Base-by-base conservation (phyloP, 2,329 filamentous ascomycete genomes). In the Fusarium gaditjirri region DNA sequence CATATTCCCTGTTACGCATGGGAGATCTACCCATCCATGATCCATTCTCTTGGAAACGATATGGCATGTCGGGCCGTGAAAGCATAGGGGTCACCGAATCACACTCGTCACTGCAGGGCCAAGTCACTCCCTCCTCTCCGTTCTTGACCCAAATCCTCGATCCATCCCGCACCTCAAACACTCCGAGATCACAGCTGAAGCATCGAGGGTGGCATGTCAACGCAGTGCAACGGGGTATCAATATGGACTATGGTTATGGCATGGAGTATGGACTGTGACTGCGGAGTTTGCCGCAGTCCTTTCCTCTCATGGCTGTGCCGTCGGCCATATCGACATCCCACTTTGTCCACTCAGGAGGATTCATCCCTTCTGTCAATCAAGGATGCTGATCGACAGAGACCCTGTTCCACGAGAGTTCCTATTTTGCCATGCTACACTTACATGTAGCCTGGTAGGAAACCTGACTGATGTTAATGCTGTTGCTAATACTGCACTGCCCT, bases 1-100 rank as follows among this genome's bases (percentile, higher is more conserved):
- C 64, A 50, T 65, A 54, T 61, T 65, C 74, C 74, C 65, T 74
- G 72, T 56, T 69, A 70, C 65, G 72, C 68, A 75, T 76, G 73
- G 75, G 63, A 70, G 70, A 75, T 76, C 74, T 74, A 75, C 61
- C 33, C 23, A 35, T 47, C 53, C 39, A 47, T 56, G 53, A 58
- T 72, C 72, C 74, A 76, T 75, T 54, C 74, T 75, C 68, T 49
- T 65, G 72, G 61, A 70, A 50, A 69, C 49, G 23, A 63, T 49
- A 52, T 68, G 55, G 38, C 31, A 68, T 38, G 59, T 54, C 57
- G 59, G 61, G 44, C 23, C 52, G 58, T 41, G 54, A 31, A 38
- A 36, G 50, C 38, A 59, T 47, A 57, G 65, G 60, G 64, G 65
- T 52, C 43, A 58, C 50, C 33, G 23, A 35, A 29, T 42, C 41